Conservation (phyloP, 225 moss, liverwort and hornwort species). For the Physcomitrellopsis africana region DNA sequence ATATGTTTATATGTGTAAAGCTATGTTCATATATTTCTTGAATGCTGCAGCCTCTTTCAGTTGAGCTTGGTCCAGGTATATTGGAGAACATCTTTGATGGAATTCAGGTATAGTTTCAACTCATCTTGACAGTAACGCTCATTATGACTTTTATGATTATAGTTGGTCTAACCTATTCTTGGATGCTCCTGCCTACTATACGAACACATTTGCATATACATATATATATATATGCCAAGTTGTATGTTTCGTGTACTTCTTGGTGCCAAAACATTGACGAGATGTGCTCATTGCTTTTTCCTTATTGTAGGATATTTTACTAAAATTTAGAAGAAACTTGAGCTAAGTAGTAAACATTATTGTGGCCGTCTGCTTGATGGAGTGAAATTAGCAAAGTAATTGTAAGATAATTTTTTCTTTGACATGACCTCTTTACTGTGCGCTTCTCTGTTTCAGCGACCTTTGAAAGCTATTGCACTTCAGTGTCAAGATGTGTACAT, state of each 20-base stretch:
- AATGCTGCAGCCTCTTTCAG: conserved; percentile 61
- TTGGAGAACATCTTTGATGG: conserved; percentile 78
- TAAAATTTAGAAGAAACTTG: not conserved
- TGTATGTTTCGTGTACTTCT: no score
- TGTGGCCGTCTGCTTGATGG: not conserved
- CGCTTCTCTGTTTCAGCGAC: conserved; percentile 35
- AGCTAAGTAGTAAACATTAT: not conserved
- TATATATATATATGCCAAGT: no score
- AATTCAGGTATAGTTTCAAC: conserved; percentile 48
- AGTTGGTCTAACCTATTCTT: no score
- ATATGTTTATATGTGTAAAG: not conserved
- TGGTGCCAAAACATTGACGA: no score
- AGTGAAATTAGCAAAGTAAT: not conserved
- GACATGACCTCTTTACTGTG: not conserved
- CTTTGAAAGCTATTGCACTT: conserved; percentile 69
- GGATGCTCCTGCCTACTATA: no score
- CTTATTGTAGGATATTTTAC: no score
- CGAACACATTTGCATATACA: no score
- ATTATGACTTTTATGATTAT: no score
- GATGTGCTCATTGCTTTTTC: no score
- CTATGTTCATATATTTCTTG: not conserved
- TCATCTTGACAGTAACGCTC: not conserved
- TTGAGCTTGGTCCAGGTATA: conserved; percentile 78
- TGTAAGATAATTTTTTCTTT: not conserved
- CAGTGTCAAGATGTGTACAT: conserved; percentile 75